Evolutionary conservation across 495 filamentous ascomycete genomes (phyloP), one percentile per base, ranked within the genome.

Genomic region (Lepidopterella palustris): DNA sequence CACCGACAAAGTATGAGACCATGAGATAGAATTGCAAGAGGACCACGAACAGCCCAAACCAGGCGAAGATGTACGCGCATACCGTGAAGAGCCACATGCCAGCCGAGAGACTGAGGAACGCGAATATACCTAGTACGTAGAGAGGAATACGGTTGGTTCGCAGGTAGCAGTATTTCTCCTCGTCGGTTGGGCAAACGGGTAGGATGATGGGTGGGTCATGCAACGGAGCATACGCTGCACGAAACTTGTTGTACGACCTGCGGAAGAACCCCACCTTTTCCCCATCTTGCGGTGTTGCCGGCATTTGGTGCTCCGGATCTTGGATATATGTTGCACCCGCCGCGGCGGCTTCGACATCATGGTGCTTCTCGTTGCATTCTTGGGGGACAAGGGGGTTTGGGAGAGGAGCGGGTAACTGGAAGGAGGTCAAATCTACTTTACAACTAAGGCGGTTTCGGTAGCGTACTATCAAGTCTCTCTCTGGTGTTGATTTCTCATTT

Each of bases 161-260:
- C 13, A 70, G 18, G 45, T 69, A 68, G 31, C 45, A 40, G 40
- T 64, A 67, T 45, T 71, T 71, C 39, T 71, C 67, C 55, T 69
- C 58, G 29, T 71, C 63, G 6, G 56, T 61, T 13, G 67, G 64
- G n/a, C 57, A 65, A 0, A 40, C 55, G 8, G 67, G 68, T n/a
- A 65, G 35, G 45, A 67, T 45, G 13, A 50, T 18, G 15, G 47
- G 47, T 15, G 47, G 47, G 20, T 50, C 47, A 69, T 60, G 25
- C 24, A 35, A 25, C 1, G 47, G 47, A 25, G 47, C 47, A 15
- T 50, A 50, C 24, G 21, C 1, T 24, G 47, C 47, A 50, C 47
- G 47, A 27, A 50, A 51, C 15, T 31, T 21, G 5, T 25, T 28
- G 35, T 32, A 50, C 48, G 23, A 21, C 56, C 45, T 52, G 1